phyloP scores from a whole-genome alignment of 257 asterid genomes.

The Solanum tarapatanum region DNA sequence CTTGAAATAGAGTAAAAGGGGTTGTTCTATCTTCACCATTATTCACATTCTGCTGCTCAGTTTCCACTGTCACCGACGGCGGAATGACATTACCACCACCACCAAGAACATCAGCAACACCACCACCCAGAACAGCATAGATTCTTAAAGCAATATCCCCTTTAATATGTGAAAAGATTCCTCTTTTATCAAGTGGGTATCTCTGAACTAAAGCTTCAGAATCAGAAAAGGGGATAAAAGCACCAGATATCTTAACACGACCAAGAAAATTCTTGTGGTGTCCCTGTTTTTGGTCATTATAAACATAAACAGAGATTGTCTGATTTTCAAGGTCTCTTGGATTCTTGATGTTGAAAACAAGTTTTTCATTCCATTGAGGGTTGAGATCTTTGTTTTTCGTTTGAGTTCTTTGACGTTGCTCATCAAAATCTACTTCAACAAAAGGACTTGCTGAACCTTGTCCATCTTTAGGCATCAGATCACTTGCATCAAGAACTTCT shows the following conservation, averaged over 20 bases:
- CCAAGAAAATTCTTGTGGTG: constrained; percentile 69
- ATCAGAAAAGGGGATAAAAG: constrained; percentile 45
- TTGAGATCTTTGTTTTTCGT: constrained; percentile 59
- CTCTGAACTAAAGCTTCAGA: constrained; percentile 47
- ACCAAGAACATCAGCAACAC: constrained; percentile 13
- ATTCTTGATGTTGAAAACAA: constrained; percentile 41
- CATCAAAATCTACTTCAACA: constrained; percentile 65
- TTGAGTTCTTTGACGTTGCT: constrained; percentile 44
- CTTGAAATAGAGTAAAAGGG: constrained; percentile 18
- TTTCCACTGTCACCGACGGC: background rate
- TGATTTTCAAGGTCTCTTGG: constrained; percentile 30
- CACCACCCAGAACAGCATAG: constrained; percentile 13
- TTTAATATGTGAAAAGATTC: constrained; percentile 61
- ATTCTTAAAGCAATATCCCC: constrained; percentile 66
- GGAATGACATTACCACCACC: background rate
- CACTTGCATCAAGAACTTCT: constrained; percentile 69
- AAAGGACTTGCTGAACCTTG: constrained; percentile 80
- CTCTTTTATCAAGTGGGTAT: constrained; percentile 87
- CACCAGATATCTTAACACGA: constrained; percentile 56
- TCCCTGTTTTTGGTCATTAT: constrained; percentile 46
- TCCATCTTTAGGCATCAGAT: constrained; percentile 90
- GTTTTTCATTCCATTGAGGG: constrained; percentile 78
- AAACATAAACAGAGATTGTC: constrained; percentile 44
- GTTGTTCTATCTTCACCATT: background rate
- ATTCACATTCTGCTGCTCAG: constrained; percentile 10